Percentiles rank a stretch among this genome's conserved stretches.
Evolutionary conservation across 1,284 basidiomycete genomes (phyloP).

Genomic region (Termitomyces sp.): DNA sequence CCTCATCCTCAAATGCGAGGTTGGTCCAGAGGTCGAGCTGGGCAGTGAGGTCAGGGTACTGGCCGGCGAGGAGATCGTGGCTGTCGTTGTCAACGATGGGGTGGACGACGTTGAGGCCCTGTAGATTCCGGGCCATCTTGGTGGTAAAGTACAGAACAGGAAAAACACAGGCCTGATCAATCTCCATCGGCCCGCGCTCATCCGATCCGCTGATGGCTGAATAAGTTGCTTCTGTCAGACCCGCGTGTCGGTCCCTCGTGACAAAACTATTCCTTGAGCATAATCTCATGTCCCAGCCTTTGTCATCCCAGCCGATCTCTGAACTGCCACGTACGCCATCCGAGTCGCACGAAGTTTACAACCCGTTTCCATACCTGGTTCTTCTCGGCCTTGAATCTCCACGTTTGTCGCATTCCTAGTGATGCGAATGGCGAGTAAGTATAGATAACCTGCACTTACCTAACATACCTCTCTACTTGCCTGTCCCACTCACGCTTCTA

Average conservation of each 20-base stretch:
- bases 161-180: not conserved
- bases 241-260: too few species aligned
- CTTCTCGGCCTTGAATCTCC: not conserved
- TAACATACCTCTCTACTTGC: too few species aligned
- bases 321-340: not conserved
- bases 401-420: not conserved
- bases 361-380: too few species aligned
- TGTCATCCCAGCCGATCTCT: not conserved
- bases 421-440: not conserved
- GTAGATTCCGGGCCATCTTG: constrained; percentile 53
- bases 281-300: not conserved
- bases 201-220: not conserved
- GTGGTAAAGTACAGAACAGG: constrained; percentile 3
- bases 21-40: constrained; percentile 84
- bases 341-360: not conserved
- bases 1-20: constrained; percentile 74
- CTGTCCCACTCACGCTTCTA: too few species aligned
- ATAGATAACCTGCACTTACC: too few species aligned
- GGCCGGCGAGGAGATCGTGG: constrained; percentile 56
- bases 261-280: too few species aligned
- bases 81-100: constrained; percentile 38
- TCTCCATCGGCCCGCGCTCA: constrained; percentile 6
- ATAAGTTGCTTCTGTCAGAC: not conserved
- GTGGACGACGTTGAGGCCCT: constrained; percentile 75
- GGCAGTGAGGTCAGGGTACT: constrained; percentile 68